Conservation (phyloP, 805 yeast genomes). For the Saccharomycopsis fermentans region DNA sequence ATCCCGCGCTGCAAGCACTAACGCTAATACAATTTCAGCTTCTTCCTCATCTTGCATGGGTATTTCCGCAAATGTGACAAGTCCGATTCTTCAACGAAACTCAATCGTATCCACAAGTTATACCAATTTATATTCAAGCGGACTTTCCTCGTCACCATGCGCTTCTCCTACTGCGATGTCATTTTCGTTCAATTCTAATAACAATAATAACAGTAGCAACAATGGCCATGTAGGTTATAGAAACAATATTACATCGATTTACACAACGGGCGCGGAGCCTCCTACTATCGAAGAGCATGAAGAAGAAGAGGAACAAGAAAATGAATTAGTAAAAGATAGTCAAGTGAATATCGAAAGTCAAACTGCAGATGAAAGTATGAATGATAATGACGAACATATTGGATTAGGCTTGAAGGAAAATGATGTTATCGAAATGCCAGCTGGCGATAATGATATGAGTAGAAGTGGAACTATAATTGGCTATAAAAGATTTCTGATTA, state of each 20-base stretch:
- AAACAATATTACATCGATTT: neutral
- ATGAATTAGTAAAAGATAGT: neutral
- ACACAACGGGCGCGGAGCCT: neutral
- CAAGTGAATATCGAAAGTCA: conserved; percentile 5
- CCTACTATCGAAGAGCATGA: neutral
- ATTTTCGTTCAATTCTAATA: conserved; percentile 19
- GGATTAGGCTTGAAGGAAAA: neutral
- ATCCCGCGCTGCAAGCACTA: neutral
- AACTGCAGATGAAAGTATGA: neutral
- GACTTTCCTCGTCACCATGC: conserved; percentile 17
- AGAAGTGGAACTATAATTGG: conserved; percentile 13
- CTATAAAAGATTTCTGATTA: neutral
- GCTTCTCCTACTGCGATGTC: conserved; percentile 17
- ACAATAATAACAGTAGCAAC: neutral
- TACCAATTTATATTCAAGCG: neutral
- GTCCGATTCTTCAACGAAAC: neutral
- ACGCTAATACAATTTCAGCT: neutral
- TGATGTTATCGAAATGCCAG: neutral
- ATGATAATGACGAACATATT: neutral
- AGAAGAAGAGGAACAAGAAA: neutral
- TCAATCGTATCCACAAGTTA: neutral
- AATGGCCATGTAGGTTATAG: neutral
- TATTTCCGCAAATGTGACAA: neutral
- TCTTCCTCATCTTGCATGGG: neutral
- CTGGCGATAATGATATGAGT: conserved; percentile 4